Evolutionary conservation across 208 protist species (phyloP), one percentile per base, ranked within the genome.

Genomic region (Trypanosoma brucei): DNA sequence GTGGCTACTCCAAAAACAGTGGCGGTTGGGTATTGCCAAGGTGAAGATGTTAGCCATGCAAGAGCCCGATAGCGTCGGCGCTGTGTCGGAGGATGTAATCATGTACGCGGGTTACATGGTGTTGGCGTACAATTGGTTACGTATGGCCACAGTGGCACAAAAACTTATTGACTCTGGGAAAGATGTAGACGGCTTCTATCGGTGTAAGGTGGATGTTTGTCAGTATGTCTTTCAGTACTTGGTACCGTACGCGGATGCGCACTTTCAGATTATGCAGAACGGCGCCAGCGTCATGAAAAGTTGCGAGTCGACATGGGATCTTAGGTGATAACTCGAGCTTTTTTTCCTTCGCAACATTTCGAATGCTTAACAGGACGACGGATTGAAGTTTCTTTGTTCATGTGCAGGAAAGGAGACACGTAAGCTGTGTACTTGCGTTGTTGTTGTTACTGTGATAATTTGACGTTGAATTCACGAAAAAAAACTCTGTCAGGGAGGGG

Each of bases 101-200:
- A 87, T 93, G 81, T 88, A 78, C 77, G 76, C 82, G 13, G 90
- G 86, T 31, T 93, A 93, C 68, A 63, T 95, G 46, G 71, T 72
- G 0, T 74, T 95, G 0, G 84, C 75, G 11, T 88, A 84, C 74
- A 88, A 95, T 72, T 95, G 90, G 90, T 77, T 93, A 70, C 84
- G 74, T 42, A 90, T 93, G 90, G 86, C 85, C 1, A 71, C 76
- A 40, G 86, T 64, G 30, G 86, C 90, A 6, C 70, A 80, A 63
- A 79, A 79, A 68, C 72, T 76, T 55, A 72, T 95, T 33, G 57
- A 75, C 33, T 70, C 74, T 3, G 74, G 70, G 11, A 57, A 83
- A 58, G 84, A 91, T 59, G 64, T 75, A n/a, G 69, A 84, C 48
- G 82, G 78, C 5, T 95, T 92, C 71, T 92, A 95, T 73, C 70